Percentiles rank a stretch among this genome's conserved stretches.
Evolutionary conservation across 768 basidiomycete genomes (phyloP).

Genomic region (Kwoniella dendrophila): DNA sequence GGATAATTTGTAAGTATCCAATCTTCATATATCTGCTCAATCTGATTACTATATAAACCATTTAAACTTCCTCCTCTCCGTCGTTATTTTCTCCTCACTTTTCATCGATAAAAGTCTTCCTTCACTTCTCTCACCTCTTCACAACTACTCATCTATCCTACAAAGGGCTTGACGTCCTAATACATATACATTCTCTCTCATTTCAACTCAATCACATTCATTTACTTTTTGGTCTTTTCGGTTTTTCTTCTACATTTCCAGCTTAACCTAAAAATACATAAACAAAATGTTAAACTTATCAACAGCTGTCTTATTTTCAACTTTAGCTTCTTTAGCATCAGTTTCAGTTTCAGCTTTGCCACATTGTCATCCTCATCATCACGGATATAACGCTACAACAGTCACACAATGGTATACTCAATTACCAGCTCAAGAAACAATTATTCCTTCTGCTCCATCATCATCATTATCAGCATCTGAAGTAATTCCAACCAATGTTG

Average conservation of each 20-base stretch:
- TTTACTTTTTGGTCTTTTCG: not conserved
- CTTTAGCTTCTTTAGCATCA: not conserved
- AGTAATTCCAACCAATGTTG: no score
- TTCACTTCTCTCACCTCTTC: not conserved
- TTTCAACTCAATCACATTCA: not conserved
- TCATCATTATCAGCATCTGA: not conserved
- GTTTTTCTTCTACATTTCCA: not conserved
- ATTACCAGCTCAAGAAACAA: not conserved
- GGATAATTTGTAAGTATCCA: no score
- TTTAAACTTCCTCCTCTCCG: not conserved
- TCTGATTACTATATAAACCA: no score
- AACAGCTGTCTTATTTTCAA: not conserved
- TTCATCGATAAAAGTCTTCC: not conserved
- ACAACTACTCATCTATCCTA: not conserved
- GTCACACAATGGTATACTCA: conserved; percentile 4
- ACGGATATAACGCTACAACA: not conserved
- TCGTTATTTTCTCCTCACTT: not conserved
- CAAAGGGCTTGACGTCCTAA: conserved; percentile 5
- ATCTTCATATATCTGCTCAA: no score
- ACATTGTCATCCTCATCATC: conserved; percentile 1
- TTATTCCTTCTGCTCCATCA: not conserved
- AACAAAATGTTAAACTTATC: not conserved
- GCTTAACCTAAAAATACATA: not conserved
- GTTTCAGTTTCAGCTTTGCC: not conserved
- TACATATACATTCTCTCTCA: not conserved